phyloP scores from a whole-genome alignment of 1,284 basidiomycete genomes.

The Phellopilus nigrolimitatus region DNA sequence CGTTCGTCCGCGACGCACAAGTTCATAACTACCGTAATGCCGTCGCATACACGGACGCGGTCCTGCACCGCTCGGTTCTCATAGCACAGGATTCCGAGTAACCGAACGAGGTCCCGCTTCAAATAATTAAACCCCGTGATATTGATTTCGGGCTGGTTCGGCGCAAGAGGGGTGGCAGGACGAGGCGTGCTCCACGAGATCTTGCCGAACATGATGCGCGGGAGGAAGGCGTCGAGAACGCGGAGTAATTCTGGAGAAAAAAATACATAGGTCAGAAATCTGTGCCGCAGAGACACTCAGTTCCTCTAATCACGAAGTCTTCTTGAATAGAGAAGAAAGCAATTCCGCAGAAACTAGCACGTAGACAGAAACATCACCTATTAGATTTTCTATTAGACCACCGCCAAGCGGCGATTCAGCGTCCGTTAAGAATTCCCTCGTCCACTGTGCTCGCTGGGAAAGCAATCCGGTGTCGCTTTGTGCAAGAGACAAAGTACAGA shows the following conservation, averaged over 20 bases:
- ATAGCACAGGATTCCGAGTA: conserved; percentile 71
- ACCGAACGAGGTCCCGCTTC: conserved; percentile 78
- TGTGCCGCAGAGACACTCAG: conserved; percentile 1
- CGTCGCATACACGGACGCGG: conserved; percentile 60
- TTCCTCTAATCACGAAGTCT: background rate
- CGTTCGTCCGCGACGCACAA: conserved; percentile 85
- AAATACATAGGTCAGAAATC: conserved; percentile 16
- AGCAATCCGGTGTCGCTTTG: conserved; percentile 36
- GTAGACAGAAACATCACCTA: conserved; percentile 2
- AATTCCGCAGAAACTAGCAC: too few relatives aligned
- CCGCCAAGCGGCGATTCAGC: background rate
- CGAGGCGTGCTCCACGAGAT: conserved; percentile 12
- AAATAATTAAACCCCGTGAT: conserved; percentile 70
- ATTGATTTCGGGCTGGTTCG: conserved; percentile 27
- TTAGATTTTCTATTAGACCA: conserved; percentile 15
- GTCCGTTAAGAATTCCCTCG: conserved; percentile 12
- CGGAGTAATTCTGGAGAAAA: conserved; percentile 55
- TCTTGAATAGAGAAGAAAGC: background rate
- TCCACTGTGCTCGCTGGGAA: conserved; percentile 9
- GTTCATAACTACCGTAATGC: conserved; percentile 77
- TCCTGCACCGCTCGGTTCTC: conserved; percentile 65
- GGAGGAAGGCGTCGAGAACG: conserved; percentile 68
- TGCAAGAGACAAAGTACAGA: conserved; percentile 60
- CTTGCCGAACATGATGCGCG: conserved; percentile 72
- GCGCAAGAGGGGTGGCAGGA: conserved; percentile 27